phyloP scores from a whole-genome alignment of 306 rosid species.

The Rosa persica region DNA sequence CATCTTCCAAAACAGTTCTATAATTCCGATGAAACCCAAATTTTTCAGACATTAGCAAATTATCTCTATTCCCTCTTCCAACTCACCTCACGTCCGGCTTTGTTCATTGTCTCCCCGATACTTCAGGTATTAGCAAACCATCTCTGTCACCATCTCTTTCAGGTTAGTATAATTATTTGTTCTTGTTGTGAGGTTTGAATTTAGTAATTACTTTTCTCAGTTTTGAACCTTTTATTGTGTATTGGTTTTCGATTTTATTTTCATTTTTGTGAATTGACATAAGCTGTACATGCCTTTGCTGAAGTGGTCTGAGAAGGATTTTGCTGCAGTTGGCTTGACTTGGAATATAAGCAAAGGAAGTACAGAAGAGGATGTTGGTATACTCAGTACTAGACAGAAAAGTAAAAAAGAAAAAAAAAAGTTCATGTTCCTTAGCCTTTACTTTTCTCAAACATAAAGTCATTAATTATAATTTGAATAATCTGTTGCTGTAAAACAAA shows the following conservation, averaged over 20 bases:
- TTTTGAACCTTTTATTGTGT: neutral
- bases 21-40: neutral
- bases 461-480: conserved; percentile 30
- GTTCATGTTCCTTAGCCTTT: conserved; percentile 52
- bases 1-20: neutral
- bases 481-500: conserved; percentile 17
- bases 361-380: conserved; percentile 25
- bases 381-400: conserved; percentile 28
- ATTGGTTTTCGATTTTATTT: neutral
- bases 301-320: neutral
- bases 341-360: conserved; percentile 56
- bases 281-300: conserved; percentile 17
- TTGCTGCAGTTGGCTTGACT: conserved; percentile 47
- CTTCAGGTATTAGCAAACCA: neutral
- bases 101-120: neutral
- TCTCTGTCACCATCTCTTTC: conserved; percentile 1
- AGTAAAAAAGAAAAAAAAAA: too few species aligned
- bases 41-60: neutral
- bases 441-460: conserved; percentile 68
- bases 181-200: neutral
- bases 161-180: neutral
- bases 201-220: neutral
- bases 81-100: too few species aligned
- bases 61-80: neutral
- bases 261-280: conserved; percentile 9